Evolutionary conservation across 116 monocot species (phyloP).

Genomic region (Thalassia testudinum): DNA sequence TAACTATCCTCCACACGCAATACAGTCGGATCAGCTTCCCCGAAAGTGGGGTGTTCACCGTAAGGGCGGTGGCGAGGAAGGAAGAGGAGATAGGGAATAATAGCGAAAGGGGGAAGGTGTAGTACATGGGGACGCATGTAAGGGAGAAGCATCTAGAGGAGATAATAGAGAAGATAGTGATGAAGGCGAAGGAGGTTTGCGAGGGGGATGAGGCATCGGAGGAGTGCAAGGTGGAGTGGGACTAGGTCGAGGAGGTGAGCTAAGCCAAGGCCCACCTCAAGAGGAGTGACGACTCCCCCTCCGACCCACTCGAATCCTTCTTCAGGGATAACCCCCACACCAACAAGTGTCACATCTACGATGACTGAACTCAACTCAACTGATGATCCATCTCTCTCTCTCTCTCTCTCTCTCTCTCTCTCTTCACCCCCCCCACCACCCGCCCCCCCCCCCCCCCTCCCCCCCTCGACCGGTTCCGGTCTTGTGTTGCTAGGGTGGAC

Average conservation of each 20-base stretch:
- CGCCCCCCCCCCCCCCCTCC: too few relatives aligned
- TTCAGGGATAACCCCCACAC: conserved; percentile 42
- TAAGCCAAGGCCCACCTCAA: conserved; percentile 62
- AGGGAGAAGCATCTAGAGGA: conserved; percentile 55
- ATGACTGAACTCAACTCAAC: conserved; percentile 8
- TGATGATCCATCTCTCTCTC: too few relatives aligned
- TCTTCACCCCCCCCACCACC: too few relatives aligned
- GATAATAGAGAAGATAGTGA: conserved; percentile 72
- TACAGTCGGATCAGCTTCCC: too few relatives aligned
- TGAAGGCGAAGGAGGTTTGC: conserved; percentile 66
- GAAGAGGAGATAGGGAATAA: too few relatives aligned
- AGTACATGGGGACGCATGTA: conserved; percentile 63
- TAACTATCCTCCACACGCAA: too few relatives aligned
- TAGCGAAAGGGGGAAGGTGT: conserved; percentile 13
- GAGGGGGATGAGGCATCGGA: conserved; percentile 30
- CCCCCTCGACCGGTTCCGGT: too few relatives aligned
- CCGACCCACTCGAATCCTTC: conserved; percentile 63
- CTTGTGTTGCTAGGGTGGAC: too few relatives aligned
- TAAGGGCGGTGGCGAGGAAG: conserved; percentile 9
- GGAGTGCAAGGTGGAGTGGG: conserved; percentile 77
- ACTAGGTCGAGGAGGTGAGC: conserved; percentile 92
- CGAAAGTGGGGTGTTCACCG: background rate
- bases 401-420: too few relatives aligned
- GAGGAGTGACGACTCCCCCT: conserved; percentile 16
- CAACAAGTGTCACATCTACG: conserved; percentile 47